A percentile compares a stretch with the other conserved stretches of the same genome.
Conservation (phyloP, 1,284 basidiomycete genomes). For the Austropuccinia psidii region DNA sequence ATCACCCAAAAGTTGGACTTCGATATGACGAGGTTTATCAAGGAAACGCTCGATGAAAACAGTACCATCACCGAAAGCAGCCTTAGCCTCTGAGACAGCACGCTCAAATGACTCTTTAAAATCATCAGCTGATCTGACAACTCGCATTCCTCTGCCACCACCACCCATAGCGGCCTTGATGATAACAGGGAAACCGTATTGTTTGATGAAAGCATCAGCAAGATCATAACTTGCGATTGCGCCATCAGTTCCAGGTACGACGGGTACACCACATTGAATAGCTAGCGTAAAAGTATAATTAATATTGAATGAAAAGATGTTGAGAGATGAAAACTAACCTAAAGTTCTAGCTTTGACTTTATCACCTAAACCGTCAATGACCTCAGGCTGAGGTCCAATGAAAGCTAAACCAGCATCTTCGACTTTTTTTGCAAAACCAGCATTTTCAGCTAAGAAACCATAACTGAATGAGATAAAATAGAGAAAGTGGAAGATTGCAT, state of each 20-base stretch:
- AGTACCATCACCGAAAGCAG: slow-evolving; percentile 94
- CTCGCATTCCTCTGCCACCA: slow-evolving; percentile 97
- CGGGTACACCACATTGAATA: slow-evolving; percentile 80
- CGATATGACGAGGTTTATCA: slow-evolving; percentile 91
- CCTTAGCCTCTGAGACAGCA: slow-evolving; percentile 88
- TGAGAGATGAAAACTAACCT: slow-evolving; percentile 52
- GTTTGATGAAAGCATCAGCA: slow-evolving; percentile 79
- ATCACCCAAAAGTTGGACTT: slow-evolving; percentile 92
- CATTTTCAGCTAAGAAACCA: slow-evolving; percentile 97
- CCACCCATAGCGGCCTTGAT: slow-evolving; percentile 83
- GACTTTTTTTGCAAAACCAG: slow-evolving; percentile 87
- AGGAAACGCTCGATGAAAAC: slow-evolving; percentile 98
- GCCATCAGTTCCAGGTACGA: slow-evolving; percentile 95
- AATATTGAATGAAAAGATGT: background rate
- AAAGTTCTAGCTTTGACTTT: slow-evolving; percentile 93
- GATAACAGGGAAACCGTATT: slow-evolving; percentile 87
- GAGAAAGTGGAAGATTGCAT: slow-evolving; percentile 11
- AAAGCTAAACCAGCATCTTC: slow-evolving; percentile 96
- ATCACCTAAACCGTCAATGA: slow-evolving; percentile 95
- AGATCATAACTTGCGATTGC: slow-evolving; percentile 75
- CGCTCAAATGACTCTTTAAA: slow-evolving; percentile 87
- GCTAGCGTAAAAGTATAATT: slow-evolving; percentile 51
- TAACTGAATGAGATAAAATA: slow-evolving; percentile 58
- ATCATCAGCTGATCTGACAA: slow-evolving; percentile 82
- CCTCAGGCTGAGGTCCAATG: slow-evolving; percentile 89